Evolutionary conservation across 2,329 filamentous ascomycete species (phyloP).

Genomic region (Pestalotiopsis sp.): DNA sequence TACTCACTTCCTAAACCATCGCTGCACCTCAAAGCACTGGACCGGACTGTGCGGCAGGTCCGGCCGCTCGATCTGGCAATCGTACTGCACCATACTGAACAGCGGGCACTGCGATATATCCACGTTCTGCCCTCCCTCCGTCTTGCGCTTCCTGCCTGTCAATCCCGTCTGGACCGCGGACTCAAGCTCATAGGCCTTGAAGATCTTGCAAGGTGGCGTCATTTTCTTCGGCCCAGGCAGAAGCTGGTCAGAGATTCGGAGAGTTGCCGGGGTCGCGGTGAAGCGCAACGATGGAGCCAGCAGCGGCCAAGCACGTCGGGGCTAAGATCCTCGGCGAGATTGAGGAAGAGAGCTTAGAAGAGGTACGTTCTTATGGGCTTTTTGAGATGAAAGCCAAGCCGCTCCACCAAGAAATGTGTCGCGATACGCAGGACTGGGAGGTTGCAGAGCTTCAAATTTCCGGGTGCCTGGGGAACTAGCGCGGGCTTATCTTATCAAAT

Average conservation of each 20-base stretch:
- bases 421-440: slow-evolving; percentile 3
- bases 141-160: slow-evolving; percentile 54
- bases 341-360: slow-evolving; percentile 57
- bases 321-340: slow-evolving; percentile 53
- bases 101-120: slow-evolving; percentile 58
- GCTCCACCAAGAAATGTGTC: slow-evolving; percentile 7
- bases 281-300: slow-evolving; percentile 25
- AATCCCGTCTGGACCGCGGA: slow-evolving; percentile 47
- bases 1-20: slow-evolving; percentile 60
- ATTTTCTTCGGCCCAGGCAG: slow-evolving; percentile 35
- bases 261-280: neutral
- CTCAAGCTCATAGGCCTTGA: slow-evolving; percentile 52
- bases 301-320: slow-evolving; percentile 45
- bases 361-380: slow-evolving; percentile 41
- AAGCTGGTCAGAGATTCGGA: neutral
- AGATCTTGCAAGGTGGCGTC: slow-evolving; percentile 58
- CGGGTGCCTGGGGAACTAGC: neutral
- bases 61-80: slow-evolving; percentile 55
- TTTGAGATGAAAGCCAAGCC: too few relatives aligned
- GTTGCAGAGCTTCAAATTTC: slow-evolving; percentile 4
- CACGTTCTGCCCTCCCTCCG: slow-evolving; percentile 36
- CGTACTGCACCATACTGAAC: slow-evolving; percentile 60
- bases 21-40: slow-evolving; percentile 56
- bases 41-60: slow-evolving; percentile 46
- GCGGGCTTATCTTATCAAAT: slow-evolving; percentile 29